Base-by-base conservation (phyloP, 352 stramenopile genomes). In the Phytophthora colocasiae region DNA sequence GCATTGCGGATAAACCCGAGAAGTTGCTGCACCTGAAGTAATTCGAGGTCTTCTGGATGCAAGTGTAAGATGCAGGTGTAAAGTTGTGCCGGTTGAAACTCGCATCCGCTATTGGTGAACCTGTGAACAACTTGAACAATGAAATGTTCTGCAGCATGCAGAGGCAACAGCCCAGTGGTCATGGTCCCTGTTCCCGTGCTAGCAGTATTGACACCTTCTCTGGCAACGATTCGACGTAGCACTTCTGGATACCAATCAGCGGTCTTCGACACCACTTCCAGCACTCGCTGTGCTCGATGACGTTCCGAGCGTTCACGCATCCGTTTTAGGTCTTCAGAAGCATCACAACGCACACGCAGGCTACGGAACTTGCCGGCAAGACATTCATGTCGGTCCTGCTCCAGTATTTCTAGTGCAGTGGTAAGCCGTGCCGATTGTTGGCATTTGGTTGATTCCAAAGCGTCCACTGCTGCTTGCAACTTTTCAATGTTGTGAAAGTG, bases 301-400 rank as follows among this genome's bases (percentile, higher is more conserved):
- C 48, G 17, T 56, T 93, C 85, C 3, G 85, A 81, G 0, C 47
- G 46, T 19, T 65, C 50, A n/a, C 83, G 81, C 85, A 93, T 90
- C 10, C 64, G 40, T 10, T 54, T 49, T 32, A 93, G 53, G 47
- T 90, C 82, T 2, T 75, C 50, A 7, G 68, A 41, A 19, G 79
- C 43, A 41, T 88, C 69, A 26, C 71, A 63, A 10, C 71, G 49
- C 19, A 87, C 57, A 17, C 53, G 14, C 12, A 91, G 72, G 36
- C 75, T 72, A 39, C 71, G 58, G 63, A 80, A 90, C 56, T 93
- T 92, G 40, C 64, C 27, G 2, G 63, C 53, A 24, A 93, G 58
- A 53, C 83, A 91, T 29, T 87, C 69, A 36, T 67, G 72, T 7
- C 85, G n/a, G n/a, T n/a, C 78, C 11, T 90, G 66, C 8, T 81